Evolutionary conservation across 1,284 basidiomycete genomes (phyloP).

Genomic region (Malassezia sympodialis): DNA sequence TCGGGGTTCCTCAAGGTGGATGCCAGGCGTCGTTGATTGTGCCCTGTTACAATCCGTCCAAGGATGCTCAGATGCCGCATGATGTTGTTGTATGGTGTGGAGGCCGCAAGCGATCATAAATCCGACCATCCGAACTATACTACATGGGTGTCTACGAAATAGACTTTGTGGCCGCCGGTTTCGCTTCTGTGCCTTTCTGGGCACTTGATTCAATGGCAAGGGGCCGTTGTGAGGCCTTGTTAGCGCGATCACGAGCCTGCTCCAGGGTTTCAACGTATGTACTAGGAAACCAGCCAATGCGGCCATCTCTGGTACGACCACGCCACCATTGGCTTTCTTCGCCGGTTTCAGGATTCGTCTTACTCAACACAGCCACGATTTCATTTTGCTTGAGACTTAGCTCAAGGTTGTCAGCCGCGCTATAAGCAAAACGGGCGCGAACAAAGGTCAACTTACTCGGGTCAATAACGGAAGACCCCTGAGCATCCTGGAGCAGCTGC

Average conservation of each 20-base stretch:
- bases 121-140: background rate
- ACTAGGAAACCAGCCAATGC: constrained; percentile 90
- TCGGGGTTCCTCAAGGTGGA: background rate
- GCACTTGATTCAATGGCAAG: constrained; percentile 5
- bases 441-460: constrained; percentile 68
- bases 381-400: constrained; percentile 76
- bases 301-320: constrained; percentile 82
- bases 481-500: constrained; percentile 36
- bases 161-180: background rate
- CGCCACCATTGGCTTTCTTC: constrained; percentile 87
- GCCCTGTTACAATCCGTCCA: background rate
- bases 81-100: background rate
- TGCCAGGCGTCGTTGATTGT: background rate
- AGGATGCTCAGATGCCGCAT: background rate
- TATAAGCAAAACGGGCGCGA: constrained; percentile 71
- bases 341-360: constrained; percentile 53
- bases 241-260: constrained; percentile 37
- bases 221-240: constrained; percentile 17
- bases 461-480: constrained; percentile 49
- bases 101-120: background rate
- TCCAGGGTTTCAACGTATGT: constrained; percentile 51
- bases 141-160: background rate
- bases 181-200: background rate
- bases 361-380: constrained; percentile 81
- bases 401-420: constrained; percentile 57